phyloP scores from a whole-genome alignment of 352 stramenopile genomes.

The Pilasporangium apinafurcum region DNA sequence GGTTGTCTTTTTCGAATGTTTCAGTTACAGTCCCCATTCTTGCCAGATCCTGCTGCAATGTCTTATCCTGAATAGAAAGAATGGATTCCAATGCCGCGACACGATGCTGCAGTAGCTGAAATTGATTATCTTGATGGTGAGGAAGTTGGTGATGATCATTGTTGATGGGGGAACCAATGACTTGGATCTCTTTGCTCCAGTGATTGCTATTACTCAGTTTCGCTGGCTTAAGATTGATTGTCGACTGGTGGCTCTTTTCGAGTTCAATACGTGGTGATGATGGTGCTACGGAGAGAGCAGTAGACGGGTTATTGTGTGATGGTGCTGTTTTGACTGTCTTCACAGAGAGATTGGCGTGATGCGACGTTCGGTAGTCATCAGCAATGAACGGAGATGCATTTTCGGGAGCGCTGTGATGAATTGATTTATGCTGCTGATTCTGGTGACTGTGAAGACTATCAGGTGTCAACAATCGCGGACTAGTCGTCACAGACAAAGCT shows the following conservation, averaged over 20 bases:
- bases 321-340: too few species aligned
- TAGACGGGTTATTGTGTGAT: too few species aligned
- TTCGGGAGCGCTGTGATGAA: background rate
- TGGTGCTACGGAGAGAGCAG: too few species aligned
- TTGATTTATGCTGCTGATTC: background rate
- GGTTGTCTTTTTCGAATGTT: slow-evolving; percentile 3
- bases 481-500: slow-evolving; percentile 3
- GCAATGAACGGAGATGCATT: background rate
- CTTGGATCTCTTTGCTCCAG: background rate
- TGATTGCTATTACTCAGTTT: background rate
- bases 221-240: too few species aligned
- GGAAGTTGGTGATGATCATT: too few species aligned
- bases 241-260: too few species aligned
- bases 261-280: too few species aligned
- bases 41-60: slow-evolving; percentile 25
- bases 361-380: background rate
- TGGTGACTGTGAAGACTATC: background rate
- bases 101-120: slow-evolving; percentile 30
- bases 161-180: too few species aligned
- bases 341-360: slow-evolving; percentile 3
- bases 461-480: slow-evolving; percentile 4
- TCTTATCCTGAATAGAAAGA: slow-evolving; percentile 50
- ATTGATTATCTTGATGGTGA: slow-evolving; percentile 2
- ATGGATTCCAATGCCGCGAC: slow-evolving; percentile 50
- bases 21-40: slow-evolving; percentile 10